Conservation (phyloP, 805 yeast species). For the Hagleromyces aurorensis region DNA sequence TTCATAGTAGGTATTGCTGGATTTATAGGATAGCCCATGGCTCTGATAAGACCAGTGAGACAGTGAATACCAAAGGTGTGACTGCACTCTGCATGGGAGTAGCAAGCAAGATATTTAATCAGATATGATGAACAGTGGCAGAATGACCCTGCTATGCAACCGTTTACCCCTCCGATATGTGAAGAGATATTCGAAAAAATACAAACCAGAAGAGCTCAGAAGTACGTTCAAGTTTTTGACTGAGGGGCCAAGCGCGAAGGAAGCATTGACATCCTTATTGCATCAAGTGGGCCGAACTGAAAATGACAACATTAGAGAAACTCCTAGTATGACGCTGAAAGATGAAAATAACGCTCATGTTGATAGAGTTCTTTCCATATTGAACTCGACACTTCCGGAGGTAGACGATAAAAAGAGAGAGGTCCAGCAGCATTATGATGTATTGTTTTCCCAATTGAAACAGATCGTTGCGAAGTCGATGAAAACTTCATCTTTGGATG, state of each 20-base stretch:
- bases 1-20: too few species aligned
- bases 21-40: too few species aligned
- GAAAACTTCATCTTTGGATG: conserved; percentile 2
- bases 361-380: conserved; percentile 19
- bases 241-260: conserved; percentile 9
- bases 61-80: too few species aligned
- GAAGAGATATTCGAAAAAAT: too few species aligned
- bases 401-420: conserved; percentile 15
- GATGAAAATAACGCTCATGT: conserved; percentile 16
- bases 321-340: conserved; percentile 4
- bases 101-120: too few species aligned
- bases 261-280: conserved; percentile 3
- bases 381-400: conserved; percentile 25
- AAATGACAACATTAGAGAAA: too few species aligned
- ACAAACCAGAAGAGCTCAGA: conserved; percentile 19
- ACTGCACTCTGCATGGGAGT: too few species aligned
- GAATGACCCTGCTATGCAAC: too few species aligned
- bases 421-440: conserved; percentile 25
- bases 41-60: too few species aligned
- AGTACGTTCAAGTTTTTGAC: conserved; percentile 23
- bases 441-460: conserved; percentile 21
- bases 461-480: conserved; percentile 18
- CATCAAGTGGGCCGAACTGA: too few species aligned
- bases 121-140: too few species aligned
- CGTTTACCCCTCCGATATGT: too few species aligned